Conservation (phyloP, 1,284 basidiomycete species). For the Fomitiporia mediterranea region DNA sequence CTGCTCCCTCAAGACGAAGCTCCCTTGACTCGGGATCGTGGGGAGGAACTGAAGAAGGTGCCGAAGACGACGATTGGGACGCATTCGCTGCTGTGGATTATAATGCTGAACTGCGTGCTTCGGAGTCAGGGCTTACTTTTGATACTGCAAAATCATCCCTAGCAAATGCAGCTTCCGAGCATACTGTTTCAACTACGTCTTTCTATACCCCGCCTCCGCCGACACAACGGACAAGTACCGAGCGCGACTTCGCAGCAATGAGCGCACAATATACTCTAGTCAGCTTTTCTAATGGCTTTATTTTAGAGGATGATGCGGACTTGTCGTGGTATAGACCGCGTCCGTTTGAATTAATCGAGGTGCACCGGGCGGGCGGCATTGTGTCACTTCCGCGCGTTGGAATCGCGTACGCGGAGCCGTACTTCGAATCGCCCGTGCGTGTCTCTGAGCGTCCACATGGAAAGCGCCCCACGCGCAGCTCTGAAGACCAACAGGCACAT, state of each 20-base stretch:
- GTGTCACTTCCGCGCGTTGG: conserved; percentile 40
- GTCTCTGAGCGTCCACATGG: conserved; percentile 20
- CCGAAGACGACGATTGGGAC: conserved; percentile 22
- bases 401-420: conserved; percentile 57
- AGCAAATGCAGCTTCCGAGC: background rate
- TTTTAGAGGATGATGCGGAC: conserved; percentile 59
- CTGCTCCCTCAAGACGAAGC: conserved; percentile 27
- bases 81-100: conserved; percentile 21
- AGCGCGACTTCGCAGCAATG: conserved; percentile 11
- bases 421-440: conserved; percentile 48
- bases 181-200: conserved; percentile 8
- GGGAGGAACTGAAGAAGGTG: conserved; percentile 16
- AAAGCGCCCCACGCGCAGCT: conserved; percentile 13
- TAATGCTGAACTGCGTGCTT: conserved; percentile 20
- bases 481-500: conserved; percentile 19
- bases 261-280: conserved; percentile 41
- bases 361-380: conserved; percentile 44
- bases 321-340: conserved; percentile 52
- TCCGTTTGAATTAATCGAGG: conserved; percentile 60
- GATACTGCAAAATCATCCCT: background rate
- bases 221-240: conserved; percentile 4
- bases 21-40: conserved; percentile 17
- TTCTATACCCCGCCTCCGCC: background rate
- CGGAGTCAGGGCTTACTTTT: conserved; percentile 14
- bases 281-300: conserved; percentile 59